A percentile compares a stretch with the other conserved stretches of the same genome.
phyloP scores from a whole-genome alignment of 139 green algal genomes.

The Chlamydomonas incerta region DNA sequence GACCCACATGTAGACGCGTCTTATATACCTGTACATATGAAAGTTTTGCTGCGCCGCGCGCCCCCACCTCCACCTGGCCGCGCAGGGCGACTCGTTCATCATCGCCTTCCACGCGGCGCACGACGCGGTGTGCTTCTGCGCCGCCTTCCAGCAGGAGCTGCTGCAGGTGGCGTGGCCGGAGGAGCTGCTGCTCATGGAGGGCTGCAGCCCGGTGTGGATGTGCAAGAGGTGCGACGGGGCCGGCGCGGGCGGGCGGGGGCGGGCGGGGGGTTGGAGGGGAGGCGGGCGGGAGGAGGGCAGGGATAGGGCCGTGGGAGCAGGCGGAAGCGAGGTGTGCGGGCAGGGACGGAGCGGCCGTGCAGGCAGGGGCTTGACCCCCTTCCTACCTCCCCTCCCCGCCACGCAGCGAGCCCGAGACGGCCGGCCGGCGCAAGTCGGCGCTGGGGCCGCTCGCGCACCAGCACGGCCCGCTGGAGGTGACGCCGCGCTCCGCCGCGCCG shows the following conservation, averaged over 20 bases:
- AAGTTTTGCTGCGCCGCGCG: no score
- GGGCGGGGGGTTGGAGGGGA: no score
- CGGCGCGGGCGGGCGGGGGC: no score
- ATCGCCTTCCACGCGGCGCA: slow-evolving; percentile 60
- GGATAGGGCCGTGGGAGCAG: no score
- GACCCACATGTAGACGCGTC: no score
- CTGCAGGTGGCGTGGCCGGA: not conserved
- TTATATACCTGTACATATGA: no score
- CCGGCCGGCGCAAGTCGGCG: not conserved
- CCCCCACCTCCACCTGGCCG: no score
- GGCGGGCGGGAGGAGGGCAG: no score
- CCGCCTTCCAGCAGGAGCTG: slow-evolving; percentile 23
- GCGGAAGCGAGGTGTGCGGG: no score
- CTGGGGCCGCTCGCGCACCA: not conserved
- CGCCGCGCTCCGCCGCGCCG: not conserved
- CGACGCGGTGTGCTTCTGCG: slow-evolving; percentile 26
- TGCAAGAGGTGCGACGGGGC: slow-evolving; percentile 34
- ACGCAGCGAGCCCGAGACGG: not conserved
- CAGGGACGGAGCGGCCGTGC: no score
- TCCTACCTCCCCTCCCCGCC: not conserved
- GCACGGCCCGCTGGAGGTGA: slow-evolving; percentile 8
- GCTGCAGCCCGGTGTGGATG: slow-evolving; percentile 21
- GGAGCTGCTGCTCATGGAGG: slow-evolving; percentile 14
- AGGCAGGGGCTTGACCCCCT: not conserved
- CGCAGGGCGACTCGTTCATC: slow-evolving; percentile 63